These are phyloP conservation scores for Lachancea nothofagi DNA, from an alignment of 805 yeast genomes.

Conservation along the genomic window DNA sequence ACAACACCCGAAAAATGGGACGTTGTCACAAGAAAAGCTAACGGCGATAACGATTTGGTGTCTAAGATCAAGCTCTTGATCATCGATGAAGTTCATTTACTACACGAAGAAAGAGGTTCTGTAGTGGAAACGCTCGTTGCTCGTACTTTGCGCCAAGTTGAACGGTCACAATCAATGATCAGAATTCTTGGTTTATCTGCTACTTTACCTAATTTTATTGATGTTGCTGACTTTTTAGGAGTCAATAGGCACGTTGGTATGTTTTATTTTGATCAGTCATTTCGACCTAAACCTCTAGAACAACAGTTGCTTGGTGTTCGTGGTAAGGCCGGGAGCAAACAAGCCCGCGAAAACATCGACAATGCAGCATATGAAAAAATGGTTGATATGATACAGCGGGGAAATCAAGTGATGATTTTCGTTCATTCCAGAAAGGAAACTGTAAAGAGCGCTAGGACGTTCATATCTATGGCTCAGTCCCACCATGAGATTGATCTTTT, in stretches of 20 bases:
- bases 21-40: slow-evolving; percentile 90
- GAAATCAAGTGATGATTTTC: slow-evolving; percentile 91
- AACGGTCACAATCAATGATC: slow-evolving; percentile 87
- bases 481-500: slow-evolving; percentile 49
- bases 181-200: slow-evolving; percentile 93
- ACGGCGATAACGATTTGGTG: slow-evolving; percentile 80
- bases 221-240: slow-evolving; percentile 91
- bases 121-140: slow-evolving; percentile 95
- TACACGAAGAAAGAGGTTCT: slow-evolving; percentile 97
- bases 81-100: slow-evolving; percentile 92
- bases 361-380: slow-evolving; percentile 71
- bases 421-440: slow-evolving; percentile 96
- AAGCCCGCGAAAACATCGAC: slow-evolving; percentile 66
- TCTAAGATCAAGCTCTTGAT: slow-evolving; percentile 79
- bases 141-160: slow-evolving; percentile 90
- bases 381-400: slow-evolving; percentile 56
- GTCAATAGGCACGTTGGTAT: slow-evolving; percentile 87
- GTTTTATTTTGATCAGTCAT: slow-evolving; percentile 90
- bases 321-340: slow-evolving; percentile 76
- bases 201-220: slow-evolving; percentile 83
- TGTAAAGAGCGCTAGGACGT: slow-evolving; percentile 68
- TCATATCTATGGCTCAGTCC: slow-evolving; percentile 61
- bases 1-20: slow-evolving; percentile 98
- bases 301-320: slow-evolving; percentile 83
- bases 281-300: slow-evolving; percentile 88